Base-by-base conservation (phyloP, 2,329 filamentous ascomycete species). In the Pseudocercospora fuligena region DNA sequence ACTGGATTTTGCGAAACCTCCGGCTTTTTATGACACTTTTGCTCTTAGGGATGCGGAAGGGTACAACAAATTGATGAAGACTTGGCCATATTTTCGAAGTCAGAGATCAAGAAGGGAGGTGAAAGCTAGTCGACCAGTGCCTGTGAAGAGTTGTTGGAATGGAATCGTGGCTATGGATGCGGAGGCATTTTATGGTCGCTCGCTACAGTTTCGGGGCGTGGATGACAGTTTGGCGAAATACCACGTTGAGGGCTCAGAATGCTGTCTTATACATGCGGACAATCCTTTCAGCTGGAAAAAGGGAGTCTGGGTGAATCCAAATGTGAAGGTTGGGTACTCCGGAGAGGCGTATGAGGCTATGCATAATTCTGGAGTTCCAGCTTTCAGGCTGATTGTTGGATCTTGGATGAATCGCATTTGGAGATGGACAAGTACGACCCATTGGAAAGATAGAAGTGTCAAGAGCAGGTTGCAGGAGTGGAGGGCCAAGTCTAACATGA, bases 221-320 rank as follows among this genome's bases (percentile, higher is more conserved):
- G 75, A 86, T 0, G 89, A 92, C 73, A 84, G 83, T 3, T 85
- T 94, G 1, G 84, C 84, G 0, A 66, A 71, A 3, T 73, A 81
- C 27, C 90, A 92, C 73, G 82, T 93, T 27, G 92, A 94, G 77
- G 91, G 84, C n/a, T 91, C 88, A 14, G 91, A 94, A 78, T 93
- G 91, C 80, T 94, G 92, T 77, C 85, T 94, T 61, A 88, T 92
- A 63, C 90, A 92, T 74, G 87, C 87, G 2, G 90, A 92, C 73
- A 92, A 92, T 72, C 86, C 86, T 1, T 78, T 88, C 4, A 84
- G 83, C 5, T 74, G 62, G 0, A 71, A 66, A 6, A 78, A 81
- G 63, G 88, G 90, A 59, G 87, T 92, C 5, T 92, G 83, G 76
- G 74, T 92, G 46, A 93, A 93, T 75, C 89, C 90, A 1, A 84